Conservation (phyloP, 2,329 filamentous ascomycete genomes). For the Fusarium agapanthi region DNA sequence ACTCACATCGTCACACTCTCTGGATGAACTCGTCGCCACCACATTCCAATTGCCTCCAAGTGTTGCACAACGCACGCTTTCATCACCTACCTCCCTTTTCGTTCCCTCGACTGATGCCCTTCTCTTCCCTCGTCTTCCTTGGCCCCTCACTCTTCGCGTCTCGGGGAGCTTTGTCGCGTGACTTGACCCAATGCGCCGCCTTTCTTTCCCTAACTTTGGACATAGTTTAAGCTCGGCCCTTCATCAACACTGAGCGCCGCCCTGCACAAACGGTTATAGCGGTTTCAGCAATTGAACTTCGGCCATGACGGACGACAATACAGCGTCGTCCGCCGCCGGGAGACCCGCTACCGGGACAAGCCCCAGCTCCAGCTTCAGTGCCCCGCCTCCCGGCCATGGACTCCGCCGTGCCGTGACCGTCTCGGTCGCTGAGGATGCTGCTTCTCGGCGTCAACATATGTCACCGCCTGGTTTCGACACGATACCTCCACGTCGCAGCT, state of each 20-base stretch:
- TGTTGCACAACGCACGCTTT: slow-evolving; percentile 24
- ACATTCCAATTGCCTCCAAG: slow-evolving; percentile 25
- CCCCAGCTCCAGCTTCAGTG: slow-evolving; percentile 36
- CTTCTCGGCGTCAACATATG: slow-evolving; percentile 14
- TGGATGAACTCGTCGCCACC: slow-evolving; percentile 24
- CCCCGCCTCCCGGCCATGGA: slow-evolving; percentile 46
- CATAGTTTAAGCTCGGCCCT: background rate
- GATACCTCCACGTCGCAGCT: slow-evolving; percentile 71
- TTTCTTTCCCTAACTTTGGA: background rate
- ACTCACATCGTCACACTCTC: slow-evolving; percentile 2
- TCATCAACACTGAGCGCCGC: background rate
- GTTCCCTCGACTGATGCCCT: background rate
- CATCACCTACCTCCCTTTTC: background rate
- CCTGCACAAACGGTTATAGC: background rate
- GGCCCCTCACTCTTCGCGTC: background rate
- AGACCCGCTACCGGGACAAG: slow-evolving; percentile 44
- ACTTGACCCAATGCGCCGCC: slow-evolving; percentile 16
- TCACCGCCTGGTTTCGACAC: slow-evolving; percentile 40
- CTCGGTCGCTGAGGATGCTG: slow-evolving; percentile 41
- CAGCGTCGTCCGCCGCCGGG: slow-evolving; percentile 12
- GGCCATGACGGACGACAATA: slow-evolving; percentile 33
- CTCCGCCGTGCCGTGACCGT: slow-evolving; percentile 54
- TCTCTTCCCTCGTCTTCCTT: background rate
- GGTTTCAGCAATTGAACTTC: slow-evolving; percentile 8
- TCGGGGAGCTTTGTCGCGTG: slow-evolving; percentile 27